Conservation (phyloP, 768 basidiomycete species). For the Mycena capillaripes region DNA sequence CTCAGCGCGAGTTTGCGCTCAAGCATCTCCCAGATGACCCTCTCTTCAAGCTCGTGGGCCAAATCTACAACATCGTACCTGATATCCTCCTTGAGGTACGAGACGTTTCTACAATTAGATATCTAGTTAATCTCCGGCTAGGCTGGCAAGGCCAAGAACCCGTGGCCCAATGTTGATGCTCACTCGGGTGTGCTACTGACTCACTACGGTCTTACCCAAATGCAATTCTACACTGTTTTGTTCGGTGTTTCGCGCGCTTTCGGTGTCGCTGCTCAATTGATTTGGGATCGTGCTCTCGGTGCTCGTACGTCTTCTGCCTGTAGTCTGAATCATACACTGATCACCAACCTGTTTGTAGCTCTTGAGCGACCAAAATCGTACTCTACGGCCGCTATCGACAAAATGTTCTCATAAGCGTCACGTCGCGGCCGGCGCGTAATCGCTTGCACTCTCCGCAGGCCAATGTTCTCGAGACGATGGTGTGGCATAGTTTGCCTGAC, state of each 20-base stretch:
- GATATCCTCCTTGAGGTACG: slow-evolving; percentile 88
- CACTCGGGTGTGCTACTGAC: slow-evolving; percentile 93
- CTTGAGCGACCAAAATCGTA: slow-evolving; percentile 95
- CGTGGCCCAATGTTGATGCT: slow-evolving; percentile 97
- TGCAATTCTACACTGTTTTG: slow-evolving; percentile 97
- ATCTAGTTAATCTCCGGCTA: slow-evolving; percentile 41
- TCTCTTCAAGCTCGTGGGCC: slow-evolving; percentile 94
- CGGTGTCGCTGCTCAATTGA: slow-evolving; percentile 89
- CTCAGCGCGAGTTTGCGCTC: slow-evolving; percentile 90
- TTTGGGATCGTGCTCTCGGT: slow-evolving; percentile 95
- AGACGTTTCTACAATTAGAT: slow-evolving; percentile 22
- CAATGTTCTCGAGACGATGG: too few relatives aligned
- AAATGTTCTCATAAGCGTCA: slow-evolving; percentile 79
- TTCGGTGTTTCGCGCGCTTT: slow-evolving; percentile 98
- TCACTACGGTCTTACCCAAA: slow-evolving; percentile 88
- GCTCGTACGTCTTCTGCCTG: slow-evolving; percentile 73
- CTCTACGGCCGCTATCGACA: slow-evolving; percentile 83
- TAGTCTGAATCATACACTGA: not conserved
- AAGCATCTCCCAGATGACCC: slow-evolving; percentile 90
- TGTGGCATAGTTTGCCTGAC: slow-evolving; percentile 19
- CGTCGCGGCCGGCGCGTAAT: too few relatives aligned
- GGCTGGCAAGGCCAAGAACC: slow-evolving; percentile 95
- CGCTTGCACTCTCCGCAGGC: too few relatives aligned
- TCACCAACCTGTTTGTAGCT: slow-evolving; percentile 54
- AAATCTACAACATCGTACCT: slow-evolving; percentile 91